Base-by-base conservation (phyloP, 2,329 filamentous ascomycete genomes). In the Westerdykella aurantiaca region DNA sequence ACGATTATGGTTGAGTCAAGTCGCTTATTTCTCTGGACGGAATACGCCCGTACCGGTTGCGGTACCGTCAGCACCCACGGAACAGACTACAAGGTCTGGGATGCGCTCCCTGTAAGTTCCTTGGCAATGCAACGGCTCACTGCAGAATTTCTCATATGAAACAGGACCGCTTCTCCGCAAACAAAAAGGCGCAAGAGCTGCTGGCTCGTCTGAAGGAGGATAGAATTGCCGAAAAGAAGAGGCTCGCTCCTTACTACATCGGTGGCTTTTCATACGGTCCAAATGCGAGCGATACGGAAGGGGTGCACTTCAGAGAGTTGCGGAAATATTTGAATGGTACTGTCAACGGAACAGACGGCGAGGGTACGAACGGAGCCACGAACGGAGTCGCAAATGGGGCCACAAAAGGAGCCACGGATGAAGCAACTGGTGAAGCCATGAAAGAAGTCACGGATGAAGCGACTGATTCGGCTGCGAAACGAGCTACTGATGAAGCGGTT, bases 1-100 rank as follows among this genome's bases (percentile, higher is more conserved):
- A 68, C 65, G 9, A 63, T 68, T 38, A 68, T 68, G 65, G 39
- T 68, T 23, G 65, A 68, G 47, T 61, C 60, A 12, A 66, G 61
- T 33, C 61, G 64, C n/a, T 60, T 65, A 4, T 66, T 68, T 47
- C 52, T 68, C 13, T 68, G 58, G 52, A 68, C 65, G 1, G 65
- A 68, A 38, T 68, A 66, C 42, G 65, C 65, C 12, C 56, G 64
- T 1, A 53, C 47, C 2, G 62, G 56, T 22, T 68, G 64, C 34
- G 64, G 65, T 37, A 60, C 56, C 13, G 60, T 68, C 38, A 58
- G 54, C 23, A 60, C 57, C 0, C 61, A 63, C 13, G 65, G 65
- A 13, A 68, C 65, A 2, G 57, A 67, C 41, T 65, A 65, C 40
- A 66, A 59, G 39, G 65, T 67, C 12, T 68, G 65, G 65, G 61